These are phyloP conservation scores for Xylaria sp. DNA, from an alignment of 2,329 filamentous ascomycete species.

Conservation along the genomic window DNA sequence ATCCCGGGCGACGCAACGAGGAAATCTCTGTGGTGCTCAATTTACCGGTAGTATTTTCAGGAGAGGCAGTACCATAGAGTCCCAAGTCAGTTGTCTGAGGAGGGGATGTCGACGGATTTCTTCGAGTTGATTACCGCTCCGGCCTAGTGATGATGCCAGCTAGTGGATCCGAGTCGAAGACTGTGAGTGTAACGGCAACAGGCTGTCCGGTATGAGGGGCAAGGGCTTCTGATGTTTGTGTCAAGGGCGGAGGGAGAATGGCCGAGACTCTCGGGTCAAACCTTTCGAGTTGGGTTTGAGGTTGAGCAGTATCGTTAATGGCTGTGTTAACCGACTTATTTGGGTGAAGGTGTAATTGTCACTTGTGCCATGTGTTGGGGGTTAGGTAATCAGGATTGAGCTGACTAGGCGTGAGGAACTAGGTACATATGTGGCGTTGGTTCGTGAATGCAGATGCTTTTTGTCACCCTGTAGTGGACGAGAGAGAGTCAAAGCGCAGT, in stretches of 20 bases:
- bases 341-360: not conserved
- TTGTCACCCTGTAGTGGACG: not conserved
- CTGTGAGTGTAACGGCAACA: conserved; percentile 1
- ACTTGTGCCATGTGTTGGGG: not conserved
- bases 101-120: not conserved
- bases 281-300: not conserved
- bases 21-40: not conserved
- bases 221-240: conserved; percentile 7
- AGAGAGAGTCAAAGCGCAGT: conserved; percentile 12
- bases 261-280: not conserved
- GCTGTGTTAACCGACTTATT: not conserved
- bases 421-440: not conserved
- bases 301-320: conserved; percentile 3
- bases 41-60: not conserved
- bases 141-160: not conserved
- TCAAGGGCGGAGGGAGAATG: conserved; percentile 4
- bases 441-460: not conserved
- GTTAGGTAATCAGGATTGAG: not conserved
- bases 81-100: not conserved
- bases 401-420: not conserved
- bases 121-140: not conserved
- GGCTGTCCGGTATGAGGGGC: conserved; percentile 17
- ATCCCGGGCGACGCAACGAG: not conserved
- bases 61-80: not conserved
- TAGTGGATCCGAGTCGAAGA: not conserved